A percentile compares a stretch with the other conserved stretches of the same genome.
phyloP scores from a whole-genome alignment of 2,329 filamentous ascomycete genomes.

The Microdochium nivale region DNA sequence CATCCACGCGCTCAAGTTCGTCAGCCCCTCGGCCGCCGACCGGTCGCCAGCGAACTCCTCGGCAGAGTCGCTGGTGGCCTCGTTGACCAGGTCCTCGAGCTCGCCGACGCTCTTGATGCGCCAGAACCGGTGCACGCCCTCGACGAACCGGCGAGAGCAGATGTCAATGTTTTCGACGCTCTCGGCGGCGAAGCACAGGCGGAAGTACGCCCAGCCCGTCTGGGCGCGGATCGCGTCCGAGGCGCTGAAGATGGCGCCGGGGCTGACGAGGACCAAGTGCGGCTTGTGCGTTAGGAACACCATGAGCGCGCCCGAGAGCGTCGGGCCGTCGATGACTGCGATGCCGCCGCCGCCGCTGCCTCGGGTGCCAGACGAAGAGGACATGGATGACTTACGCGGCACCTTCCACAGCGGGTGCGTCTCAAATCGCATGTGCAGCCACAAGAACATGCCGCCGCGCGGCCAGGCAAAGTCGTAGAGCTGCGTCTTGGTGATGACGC shows the following conservation, averaged over 20 bases:
- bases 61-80: constrained; percentile 13
- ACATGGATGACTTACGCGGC: constrained; percentile 12
- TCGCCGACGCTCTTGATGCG: constrained; percentile 56
- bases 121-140: constrained; percentile 70
- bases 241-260: constrained; percentile 67
- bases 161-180: constrained; percentile 58
- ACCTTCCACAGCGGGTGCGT: constrained; percentile 58
- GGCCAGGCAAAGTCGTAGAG: constrained; percentile 75
- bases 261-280: constrained; percentile 59
- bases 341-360: constrained; percentile 14
- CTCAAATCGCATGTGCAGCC: constrained; percentile 66
- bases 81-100: constrained; percentile 53
- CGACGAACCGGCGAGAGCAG: constrained; percentile 55
- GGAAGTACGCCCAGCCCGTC: constrained; percentile 62
- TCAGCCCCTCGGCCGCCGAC: constrained; percentile 12
- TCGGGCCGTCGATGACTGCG: constrained; percentile 39
- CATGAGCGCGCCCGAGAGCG: constrained; percentile 60
- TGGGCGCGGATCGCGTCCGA: constrained; percentile 47
- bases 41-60: constrained; percentile 7
- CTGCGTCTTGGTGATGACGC: constrained; percentile 63
- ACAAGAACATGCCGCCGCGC: constrained; percentile 86
- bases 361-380: neutral
- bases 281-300: constrained; percentile 61
- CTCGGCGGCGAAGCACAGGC: constrained; percentile 81
- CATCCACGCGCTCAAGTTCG: constrained; percentile 12